Base-by-base conservation (phyloP, 345 rosid species). In the Cardamine resedifolia region DNA sequence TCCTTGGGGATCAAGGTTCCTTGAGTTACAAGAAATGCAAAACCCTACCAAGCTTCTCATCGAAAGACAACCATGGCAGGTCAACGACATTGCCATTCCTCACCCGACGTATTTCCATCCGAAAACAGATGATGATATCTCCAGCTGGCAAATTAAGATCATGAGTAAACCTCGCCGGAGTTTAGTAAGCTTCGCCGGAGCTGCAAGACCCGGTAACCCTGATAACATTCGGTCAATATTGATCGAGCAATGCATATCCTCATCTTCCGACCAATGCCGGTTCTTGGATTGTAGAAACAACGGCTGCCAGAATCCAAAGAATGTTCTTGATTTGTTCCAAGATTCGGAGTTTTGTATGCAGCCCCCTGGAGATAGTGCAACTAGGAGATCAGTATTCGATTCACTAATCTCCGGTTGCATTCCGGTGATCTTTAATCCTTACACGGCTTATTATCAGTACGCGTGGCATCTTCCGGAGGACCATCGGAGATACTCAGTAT, bases 101-200 rank as follows among this genome's bases (percentile, higher is more conserved):
- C 97, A 86, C 57, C 97, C 97, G 3, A 89, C 94, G 4, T 76
- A 73, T 70, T 87, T 89, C 59, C 97, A 91, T 41, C 97, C 96
- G 0, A 80, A 80, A 63, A 79, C 87, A 0, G 94, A 87, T 14
- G 27, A 81, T 0, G 94, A 86, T 48, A 80, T 86, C 38, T 15
- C 81, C 24, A 24, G 71, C 11, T 86, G 97, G 97, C 94, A 91
- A 67, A 72, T 15, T 4, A 85, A 73, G 64, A 73, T 84, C 21
- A 81, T 78, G 0, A n/a, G 72, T 26, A 72, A 84, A 3, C 55
- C 49, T 15, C 88, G 96, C 1, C 79, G 47, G 50, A 85, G 34
- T 74, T 79, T 84, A 0, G 71, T 78, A 14, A 81, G 88, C 64
- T 92, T 92, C 5, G 96, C 92, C 0, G 88, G 98, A n/a, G 91